phyloP scores from a whole-genome alignment of 495 filamentous ascomycete species.

The Oidiodendron maius region DNA sequence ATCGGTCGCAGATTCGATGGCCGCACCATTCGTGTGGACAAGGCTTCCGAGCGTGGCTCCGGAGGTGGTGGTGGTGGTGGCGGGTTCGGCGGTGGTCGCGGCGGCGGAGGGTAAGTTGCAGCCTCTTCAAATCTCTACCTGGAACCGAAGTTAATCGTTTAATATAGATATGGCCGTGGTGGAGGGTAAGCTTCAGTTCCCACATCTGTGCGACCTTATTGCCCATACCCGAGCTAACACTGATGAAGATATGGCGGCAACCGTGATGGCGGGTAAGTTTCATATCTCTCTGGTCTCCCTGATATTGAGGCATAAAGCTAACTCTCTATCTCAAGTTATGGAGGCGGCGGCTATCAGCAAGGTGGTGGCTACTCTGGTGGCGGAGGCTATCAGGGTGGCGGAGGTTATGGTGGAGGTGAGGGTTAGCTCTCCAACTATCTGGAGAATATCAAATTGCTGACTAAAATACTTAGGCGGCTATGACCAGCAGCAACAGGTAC shows the following conservation, averaged over 20 bases:
- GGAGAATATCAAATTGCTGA: constrained; percentile 3
- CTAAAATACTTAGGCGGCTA: constrained; percentile 10
- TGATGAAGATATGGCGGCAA: background rate
- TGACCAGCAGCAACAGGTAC: constrained; percentile 16
- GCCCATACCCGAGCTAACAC: background rate
- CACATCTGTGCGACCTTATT: background rate
- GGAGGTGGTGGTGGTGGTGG: constrained; percentile 26
- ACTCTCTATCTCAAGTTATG: background rate
- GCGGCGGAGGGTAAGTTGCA: background rate
- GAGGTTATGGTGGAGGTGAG: constrained; percentile 18
- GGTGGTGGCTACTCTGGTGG: constrained; percentile 21
- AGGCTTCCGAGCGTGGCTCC: constrained; percentile 61
- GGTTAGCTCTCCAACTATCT: background rate
- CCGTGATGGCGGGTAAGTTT: constrained; percentile 3
- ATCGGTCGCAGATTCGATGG: constrained; percentile 75
- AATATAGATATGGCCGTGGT: constrained; percentile 21
- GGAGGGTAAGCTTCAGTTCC: constrained; percentile 5
- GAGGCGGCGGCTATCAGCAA: constrained; percentile 20
- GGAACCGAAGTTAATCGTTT: background rate
- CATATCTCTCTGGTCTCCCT: background rate
- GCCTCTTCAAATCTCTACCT: background rate
- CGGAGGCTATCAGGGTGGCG: constrained; percentile 10
- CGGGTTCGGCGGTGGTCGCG: constrained; percentile 13
- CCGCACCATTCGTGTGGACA: constrained; percentile 91
- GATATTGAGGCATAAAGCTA: background rate